Base-by-base conservation (phyloP, 768 basidiomycete species). In the Termitomyces sp. region DNA sequence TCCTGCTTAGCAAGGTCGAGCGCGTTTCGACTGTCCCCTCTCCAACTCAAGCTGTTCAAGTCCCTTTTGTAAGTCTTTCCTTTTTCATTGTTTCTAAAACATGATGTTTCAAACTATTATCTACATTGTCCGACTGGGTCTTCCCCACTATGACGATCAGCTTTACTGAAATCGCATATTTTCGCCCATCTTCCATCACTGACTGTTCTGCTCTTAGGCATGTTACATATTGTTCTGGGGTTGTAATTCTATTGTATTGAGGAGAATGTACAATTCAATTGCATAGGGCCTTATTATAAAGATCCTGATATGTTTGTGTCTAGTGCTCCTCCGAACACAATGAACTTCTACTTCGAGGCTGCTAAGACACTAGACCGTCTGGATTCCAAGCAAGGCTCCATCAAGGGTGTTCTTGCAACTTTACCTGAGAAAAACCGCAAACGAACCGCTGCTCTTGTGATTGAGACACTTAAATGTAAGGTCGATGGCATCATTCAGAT, bases 261-360 rank as follows among this genome's bases (percentile, higher is more conserved):
- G 47, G 42, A 57, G 37, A 60, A 63, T 66, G 64, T 64, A 59
- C 54, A 64, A 61, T 56, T 19, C 50, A 57, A 41, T 55, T 56
- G 30, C 49, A 60, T 57, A 65, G 59, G 37, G 48, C 21, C 35
- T 53, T 46, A 11, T 31, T n/a, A 21, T 60, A 54, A 50, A 49
- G 52, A 55, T 53, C 48, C 63, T 69, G 50, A 58, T 67, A 53
- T 62, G 57, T 44, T 61, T 66, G 53, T 73, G 69, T 68, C 67
- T 67, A 70, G 67, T 51, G 55, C 71, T 67, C 52, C 54, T 47
- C 54, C 46, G 63, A 64, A 62, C 50, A 30, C 67, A 71, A 96
- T 97, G 94, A 95, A 95, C 77, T 94, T 96, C 75, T 97, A 97
- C 76, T 93, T 93, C 75, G 87, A 91, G 69, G 91, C 93, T 62